Base-by-base conservation (phyloP, 352 stramenopile species). In the Plasmopara viticola region DNA sequence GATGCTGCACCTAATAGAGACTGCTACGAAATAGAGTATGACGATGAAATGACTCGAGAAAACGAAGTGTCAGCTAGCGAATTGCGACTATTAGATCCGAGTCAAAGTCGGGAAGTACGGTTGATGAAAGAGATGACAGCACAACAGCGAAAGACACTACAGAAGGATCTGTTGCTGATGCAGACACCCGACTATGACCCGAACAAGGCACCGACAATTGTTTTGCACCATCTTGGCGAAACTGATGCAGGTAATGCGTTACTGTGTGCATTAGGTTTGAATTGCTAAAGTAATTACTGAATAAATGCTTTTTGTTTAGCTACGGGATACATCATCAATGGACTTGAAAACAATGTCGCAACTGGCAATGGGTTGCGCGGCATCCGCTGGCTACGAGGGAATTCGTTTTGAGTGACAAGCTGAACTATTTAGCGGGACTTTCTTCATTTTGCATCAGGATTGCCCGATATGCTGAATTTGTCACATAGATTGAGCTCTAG, bases 251-350 rank as follows among this genome's bases (percentile, higher is more conserved):
- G 79, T 90, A 72, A 37, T 17, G 41, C 41, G 17, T 54, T 43
- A 15, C n/a, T n/a, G n/a, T n/a, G n/a, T n/a, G n/a, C n/a, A n/a
- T n/a, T n/a, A n/a, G n/a, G n/a, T n/a, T n/a, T 38, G 20, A 35
- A 42, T 48, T 15, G 18, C 18, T 4, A 15, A 8, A 48, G 29
- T 59, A 51, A 43, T 53, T 25, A 58, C 5, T 18, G 9, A 20
- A 38, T 30, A 14, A 31, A 56, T n/a, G 41, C 25, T 48, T 2
- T n/a, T 34, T 31, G 12, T 13, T 2, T 53, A 76, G 74, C 72
- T 20, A 73, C 67, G 4, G 78, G 77, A 8, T 90, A 87, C 57
- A 90, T 92, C 42, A 92, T 92, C 60, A 90, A 92, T 44, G 77
- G 82, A 25, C 64, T 90, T 15, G 82, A 90, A 55, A 92, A 86